These are phyloP conservation scores for Phylloporus sp. DNA, from an alignment of 768 basidiomycete species.

Conservation along the genomic window DNA sequence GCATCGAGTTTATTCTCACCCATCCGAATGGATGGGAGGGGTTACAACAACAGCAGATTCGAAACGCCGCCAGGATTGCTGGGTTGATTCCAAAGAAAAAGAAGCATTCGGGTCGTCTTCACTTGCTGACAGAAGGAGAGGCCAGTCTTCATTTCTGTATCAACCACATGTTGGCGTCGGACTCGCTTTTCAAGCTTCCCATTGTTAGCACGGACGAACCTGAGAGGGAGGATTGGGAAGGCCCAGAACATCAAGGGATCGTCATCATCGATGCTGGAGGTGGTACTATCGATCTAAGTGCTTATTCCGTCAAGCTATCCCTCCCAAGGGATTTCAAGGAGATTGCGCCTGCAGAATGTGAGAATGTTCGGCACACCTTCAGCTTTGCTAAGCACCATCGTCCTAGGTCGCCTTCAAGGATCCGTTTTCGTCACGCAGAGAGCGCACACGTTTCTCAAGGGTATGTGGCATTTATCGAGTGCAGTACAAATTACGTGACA, in stretches of 20 bases:
- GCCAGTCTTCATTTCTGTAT: conserved; percentile 36
- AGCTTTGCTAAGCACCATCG: neutral
- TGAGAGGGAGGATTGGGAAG: neutral
- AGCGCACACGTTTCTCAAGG: conserved; percentile 23
- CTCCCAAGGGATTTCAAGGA: conserved; percentile 28
- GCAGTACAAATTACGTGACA: neutral
- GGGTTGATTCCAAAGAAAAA: conserved; percentile 7
- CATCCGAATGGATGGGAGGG: conserved; percentile 10
- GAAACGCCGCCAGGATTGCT: neutral
- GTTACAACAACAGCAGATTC: conserved; percentile 3
- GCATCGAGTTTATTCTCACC: conserved; percentile 3
- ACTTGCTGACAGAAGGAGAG: conserved; percentile 25
- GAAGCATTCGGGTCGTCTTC: conserved; percentile 13
- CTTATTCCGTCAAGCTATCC: conserved; percentile 26
- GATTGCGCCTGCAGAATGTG: conserved; percentile 31
- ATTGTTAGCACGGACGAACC: neutral
- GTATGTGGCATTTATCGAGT: conserved; percentile 11
- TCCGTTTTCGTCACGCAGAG: conserved; percentile 33
- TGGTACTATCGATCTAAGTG: conserved; percentile 34
- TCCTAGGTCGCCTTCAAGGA: conserved; percentile 34
- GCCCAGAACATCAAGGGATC: conserved; percentile 27
- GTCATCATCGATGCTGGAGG: conserved; percentile 31
- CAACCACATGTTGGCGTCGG: conserved; percentile 33
- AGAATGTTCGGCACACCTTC: neutral
- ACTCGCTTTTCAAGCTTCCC: neutral